Base-by-base conservation (phyloP, 1,284 basidiomycete genomes). In the Leccinum angustisporum region DNA sequence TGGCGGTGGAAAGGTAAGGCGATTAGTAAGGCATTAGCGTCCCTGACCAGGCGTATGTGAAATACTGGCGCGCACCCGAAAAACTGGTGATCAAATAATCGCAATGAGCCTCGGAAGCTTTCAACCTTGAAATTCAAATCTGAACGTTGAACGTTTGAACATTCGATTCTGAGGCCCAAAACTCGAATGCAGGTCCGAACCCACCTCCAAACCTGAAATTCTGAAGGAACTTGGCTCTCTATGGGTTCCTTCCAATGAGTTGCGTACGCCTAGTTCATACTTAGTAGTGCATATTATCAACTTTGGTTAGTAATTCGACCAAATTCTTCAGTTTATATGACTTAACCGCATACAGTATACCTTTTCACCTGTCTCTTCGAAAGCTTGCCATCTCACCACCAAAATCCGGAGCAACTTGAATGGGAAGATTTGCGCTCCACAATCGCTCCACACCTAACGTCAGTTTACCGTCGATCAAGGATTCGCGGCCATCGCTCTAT, bases 381-480 rank as follows among this genome's bases (percentile, higher is more conserved):
- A 18, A 18, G 14, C 18, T 30, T 38, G n/a, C 3, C 16, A 58
- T 57, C 57, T 1, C 40, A 7, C 4, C 30, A 40, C 43, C n/a
- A 46, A 43, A 46, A 14, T n/a, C 33, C 27, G 5, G 31, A 58
- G 10, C 6, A 38, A 56, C 38, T 40, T 50, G 34, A 9, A 57
- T n/a, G 5, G 34, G 46, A 33, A 46, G 63, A 67, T 65, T 34
- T 40, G 4, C 60, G 30, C 57, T 9, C 54, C 38, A 43, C 38
- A 40, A 18, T 34, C 16, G 30, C 33, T 43, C 55, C 38, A 46
- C 54, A 27, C 2, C 4, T 33, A 18, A 38, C 54, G 48, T 51
- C 9, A 55, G 63, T 67, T 57, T 21, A 13, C 46, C 46, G 68
- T 46, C 68, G 59, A 69, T 68, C 69, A 60, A 38, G 34, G 68